These are phyloP conservation scores for Avicennia marina DNA, from an alignment of 257 asterid species.

Conservation along the genomic window DNA sequence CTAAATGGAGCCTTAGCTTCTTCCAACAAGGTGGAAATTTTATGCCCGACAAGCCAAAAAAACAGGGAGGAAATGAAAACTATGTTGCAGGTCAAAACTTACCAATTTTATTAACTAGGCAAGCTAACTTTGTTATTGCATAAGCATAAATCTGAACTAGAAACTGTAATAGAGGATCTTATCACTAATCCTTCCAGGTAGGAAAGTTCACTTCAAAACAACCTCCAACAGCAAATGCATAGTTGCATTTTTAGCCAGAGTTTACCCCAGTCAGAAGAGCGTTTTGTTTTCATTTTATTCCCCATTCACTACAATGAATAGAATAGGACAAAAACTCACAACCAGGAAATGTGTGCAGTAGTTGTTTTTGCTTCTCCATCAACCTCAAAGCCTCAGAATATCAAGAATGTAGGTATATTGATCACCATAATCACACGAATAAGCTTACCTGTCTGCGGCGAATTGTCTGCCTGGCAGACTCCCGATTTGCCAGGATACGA, in stretches of 20 bases:
- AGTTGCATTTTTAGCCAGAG: not conserved
- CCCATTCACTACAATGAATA: too few species aligned
- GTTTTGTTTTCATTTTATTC: too few species aligned
- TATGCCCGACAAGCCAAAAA: not conserved
- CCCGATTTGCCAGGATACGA: conserved; percentile 81
- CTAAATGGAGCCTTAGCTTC: too few species aligned
- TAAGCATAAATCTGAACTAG: not conserved
- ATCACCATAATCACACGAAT: not conserved
- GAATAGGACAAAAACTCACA: not conserved
- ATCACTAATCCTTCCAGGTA: not conserved
- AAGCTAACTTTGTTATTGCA: not conserved
- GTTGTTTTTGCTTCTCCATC: not conserved
- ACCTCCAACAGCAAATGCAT: not conserved
- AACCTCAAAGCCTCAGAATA: not conserved
- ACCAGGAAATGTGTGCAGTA: not conserved
- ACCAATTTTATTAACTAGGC: not conserved
- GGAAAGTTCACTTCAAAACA: not conserved
- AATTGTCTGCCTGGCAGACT: conserved; percentile 87
- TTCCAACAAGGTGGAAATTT: not conserved
- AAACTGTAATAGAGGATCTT: not conserved
- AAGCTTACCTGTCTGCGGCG: conserved; percentile 71
- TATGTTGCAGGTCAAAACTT: too few species aligned
- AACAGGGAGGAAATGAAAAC: too few species aligned
- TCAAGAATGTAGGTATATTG: not conserved
- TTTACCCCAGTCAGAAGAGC: not conserved